These are phyloP conservation scores for Chlorella sp. DNA, from an alignment of 139 green algal species.

Conservation along the genomic window DNA sequence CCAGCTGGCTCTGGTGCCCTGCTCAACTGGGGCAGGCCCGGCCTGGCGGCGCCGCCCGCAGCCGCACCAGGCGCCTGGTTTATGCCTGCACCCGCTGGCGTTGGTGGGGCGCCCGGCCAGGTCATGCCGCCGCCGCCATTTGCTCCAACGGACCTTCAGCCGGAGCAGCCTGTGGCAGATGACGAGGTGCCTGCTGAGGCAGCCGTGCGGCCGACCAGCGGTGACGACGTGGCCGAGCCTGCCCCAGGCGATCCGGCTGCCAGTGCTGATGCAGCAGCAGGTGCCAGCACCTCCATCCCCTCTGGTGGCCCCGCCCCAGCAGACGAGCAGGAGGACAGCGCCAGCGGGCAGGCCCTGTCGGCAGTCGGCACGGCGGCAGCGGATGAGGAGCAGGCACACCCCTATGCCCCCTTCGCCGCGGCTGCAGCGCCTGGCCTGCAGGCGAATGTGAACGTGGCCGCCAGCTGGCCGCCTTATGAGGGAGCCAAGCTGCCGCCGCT, in stretches of 20 bases:
- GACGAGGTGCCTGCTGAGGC: not conserved
- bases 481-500: constrained; percentile 28
- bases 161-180: not conserved
- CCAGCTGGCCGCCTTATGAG: constrained; percentile 34
- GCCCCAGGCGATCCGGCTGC: not conserved
- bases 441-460: not conserved
- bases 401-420: not conserved
- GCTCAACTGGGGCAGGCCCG: no score
- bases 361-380: not conserved
- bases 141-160: not conserved
- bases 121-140: not conserved
- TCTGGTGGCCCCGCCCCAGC: no score
- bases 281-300: no score
- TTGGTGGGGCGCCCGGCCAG: not conserved
- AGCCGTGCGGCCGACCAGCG: no score
- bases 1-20: no score
- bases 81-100: not conserved
- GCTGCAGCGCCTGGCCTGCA: not conserved
- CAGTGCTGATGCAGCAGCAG: not conserved
- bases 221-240: not conserved
- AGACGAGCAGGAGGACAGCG: not conserved
- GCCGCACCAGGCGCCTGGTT: not conserved
- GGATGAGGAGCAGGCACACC: not conserved
- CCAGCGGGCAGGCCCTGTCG: not conserved
- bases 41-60: not conserved